A percentile compares a stretch with the other conserved stretches of the same genome.
Evolutionary conservation across 2,329 filamentous ascomycete species (phyloP).

Genomic region (Botrytis squamosa): DNA sequence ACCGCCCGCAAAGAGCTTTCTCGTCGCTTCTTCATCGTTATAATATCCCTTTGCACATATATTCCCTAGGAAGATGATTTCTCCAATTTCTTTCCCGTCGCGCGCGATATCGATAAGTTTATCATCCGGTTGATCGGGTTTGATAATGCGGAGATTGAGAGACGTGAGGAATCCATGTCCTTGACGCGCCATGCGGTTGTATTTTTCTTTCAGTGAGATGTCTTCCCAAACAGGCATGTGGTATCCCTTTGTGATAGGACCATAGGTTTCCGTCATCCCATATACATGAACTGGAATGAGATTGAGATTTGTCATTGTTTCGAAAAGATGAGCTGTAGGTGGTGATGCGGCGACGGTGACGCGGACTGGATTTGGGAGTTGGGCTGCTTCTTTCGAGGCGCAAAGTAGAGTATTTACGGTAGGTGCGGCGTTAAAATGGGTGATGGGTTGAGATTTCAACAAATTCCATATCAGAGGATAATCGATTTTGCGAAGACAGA

Average conservation of each 20-base stretch:
- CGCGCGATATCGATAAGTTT: conserved; percentile 65
- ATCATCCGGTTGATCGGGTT: conserved; percentile 68
- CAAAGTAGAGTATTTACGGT: conserved; percentile 96
- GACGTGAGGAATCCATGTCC: conserved; percentile 88
- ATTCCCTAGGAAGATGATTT: conserved; percentile 86
- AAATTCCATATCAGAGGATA: conserved; percentile 91
- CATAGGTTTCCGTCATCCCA: conserved; percentile 85
- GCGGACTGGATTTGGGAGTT: conserved; percentile 66
- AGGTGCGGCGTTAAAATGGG: conserved; percentile 93
- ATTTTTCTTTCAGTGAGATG: conserved; percentile 73
- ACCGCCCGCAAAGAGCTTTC: conserved; percentile 83
- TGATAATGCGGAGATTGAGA: conserved; percentile 78
- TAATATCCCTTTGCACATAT: conserved; percentile 91
- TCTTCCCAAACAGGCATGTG: conserved; percentile 80
- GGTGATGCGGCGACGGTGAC: conserved; percentile 94
- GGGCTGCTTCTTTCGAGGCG: conserved; percentile 70
- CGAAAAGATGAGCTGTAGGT: conserved; percentile 84
- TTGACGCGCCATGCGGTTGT: conserved; percentile 86
- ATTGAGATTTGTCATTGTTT: conserved; percentile 81
- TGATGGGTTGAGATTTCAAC: conserved; percentile 81
- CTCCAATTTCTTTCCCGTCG: conserved; percentile 74
- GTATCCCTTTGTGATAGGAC: conserved; percentile 93
- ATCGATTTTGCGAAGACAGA: conserved; percentile 92
- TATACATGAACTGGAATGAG: conserved; percentile 92
- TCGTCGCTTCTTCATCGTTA: conserved; percentile 82